Evolutionary conservation across 768 basidiomycete species (phyloP), one percentile per base, ranked within the genome.

Genomic region (Exsudoporus frostii): DNA sequence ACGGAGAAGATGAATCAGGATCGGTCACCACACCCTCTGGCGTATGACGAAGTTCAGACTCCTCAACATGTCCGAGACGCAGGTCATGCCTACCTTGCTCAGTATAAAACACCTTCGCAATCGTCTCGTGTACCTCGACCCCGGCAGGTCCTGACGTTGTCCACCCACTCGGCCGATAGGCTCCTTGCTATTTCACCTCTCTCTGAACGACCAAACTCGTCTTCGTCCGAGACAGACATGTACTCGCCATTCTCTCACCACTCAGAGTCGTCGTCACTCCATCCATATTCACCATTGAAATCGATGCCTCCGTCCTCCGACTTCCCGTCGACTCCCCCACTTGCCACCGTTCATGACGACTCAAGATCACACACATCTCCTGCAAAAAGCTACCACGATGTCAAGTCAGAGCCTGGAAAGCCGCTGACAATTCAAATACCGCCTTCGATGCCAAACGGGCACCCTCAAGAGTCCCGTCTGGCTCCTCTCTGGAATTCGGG

Each of bases 121-220:
- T 2, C n/a, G 6, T 45, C 50, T 24, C 54, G 24, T 1, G 19
- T 5, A n/a, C 44, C 55, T 34, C 55, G 24, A 25, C 22, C 48
- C 24, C 53, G 15, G 34, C 50, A 34, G 7, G 30, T 44, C 15
- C 24, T 47, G 42, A 41, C 46, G 5, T 14, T 48, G 15, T 61
- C 61, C n/a, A 53, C 43, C 5, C 57, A 50, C 11, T 65, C 68
- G 8, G 58, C 55, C 2, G 65, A 66, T 30, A 50, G 58, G 40
- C 58, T 64, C 2, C 56, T 64, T 24, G 39, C 60, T 9, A 20
- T 49, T 39, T 61, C 65, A 6, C 58, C 64, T 4, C 56, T 60
- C 22, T 60, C 65, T 5, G 61, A 68, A 36, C 50, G 45, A 38
- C 58, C 33, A 1, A 32, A 15, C 9, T 55, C 58, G 29, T 39